These are phyloP conservation scores for Tagetes patula DNA, from an alignment of 129 eudicot species.

Conservation along the genomic window DNA sequence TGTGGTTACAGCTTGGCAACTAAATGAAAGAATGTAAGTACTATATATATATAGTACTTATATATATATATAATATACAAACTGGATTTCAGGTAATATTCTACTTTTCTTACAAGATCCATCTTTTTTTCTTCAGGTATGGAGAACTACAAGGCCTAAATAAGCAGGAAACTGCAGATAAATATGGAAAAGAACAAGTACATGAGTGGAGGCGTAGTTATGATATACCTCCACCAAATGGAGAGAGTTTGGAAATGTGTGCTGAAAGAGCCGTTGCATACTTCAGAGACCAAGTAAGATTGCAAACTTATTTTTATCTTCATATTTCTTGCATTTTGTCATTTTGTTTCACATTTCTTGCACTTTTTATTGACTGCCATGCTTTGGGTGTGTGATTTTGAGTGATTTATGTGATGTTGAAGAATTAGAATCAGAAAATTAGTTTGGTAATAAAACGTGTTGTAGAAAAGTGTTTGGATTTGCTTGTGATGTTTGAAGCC, in stretches of 20 bases:
- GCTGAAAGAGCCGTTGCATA: constrained; percentile 99
- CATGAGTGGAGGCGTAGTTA: constrained; percentile 99
- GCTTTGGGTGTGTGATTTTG: background rate
- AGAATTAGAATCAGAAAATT: background rate
- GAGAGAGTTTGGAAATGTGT: constrained; percentile 99
- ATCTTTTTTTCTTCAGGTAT: constrained; percentile 48
- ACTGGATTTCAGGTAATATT: background rate
- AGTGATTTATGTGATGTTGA: background rate
- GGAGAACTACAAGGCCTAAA: constrained; percentile 95
- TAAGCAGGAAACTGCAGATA: constrained; percentile 98
- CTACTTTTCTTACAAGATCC: background rate
- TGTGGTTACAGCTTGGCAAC: constrained; percentile 95
- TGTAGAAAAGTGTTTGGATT: background rate
- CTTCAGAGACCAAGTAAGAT: constrained; percentile 68
- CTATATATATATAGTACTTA: background rate
- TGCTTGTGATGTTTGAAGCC: background rate
- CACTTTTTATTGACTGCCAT: background rate
- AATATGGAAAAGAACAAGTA: constrained; percentile 86
- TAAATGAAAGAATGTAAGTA: constrained; percentile 87
- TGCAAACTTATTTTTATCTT: background rate
- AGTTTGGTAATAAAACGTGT: background rate
- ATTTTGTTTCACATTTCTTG: background rate
- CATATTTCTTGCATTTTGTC: background rate
- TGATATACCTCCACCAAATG: constrained; percentile 97
- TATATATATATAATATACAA: background rate